Evolutionary conservation across 768 basidiomycete species (phyloP).

Genomic region (Multifurca ochricompacta): DNA sequence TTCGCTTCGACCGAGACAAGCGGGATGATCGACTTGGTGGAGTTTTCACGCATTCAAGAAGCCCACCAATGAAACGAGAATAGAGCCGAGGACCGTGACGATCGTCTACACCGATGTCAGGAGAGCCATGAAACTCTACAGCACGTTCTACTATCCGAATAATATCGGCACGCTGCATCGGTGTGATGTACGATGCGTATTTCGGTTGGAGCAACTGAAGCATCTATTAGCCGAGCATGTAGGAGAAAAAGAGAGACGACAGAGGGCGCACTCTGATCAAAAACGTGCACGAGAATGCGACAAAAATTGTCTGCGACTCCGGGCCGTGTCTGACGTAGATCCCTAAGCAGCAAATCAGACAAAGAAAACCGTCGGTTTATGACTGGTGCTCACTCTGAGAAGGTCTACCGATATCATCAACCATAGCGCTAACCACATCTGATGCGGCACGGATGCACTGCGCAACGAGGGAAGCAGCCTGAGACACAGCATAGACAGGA

Average conservation of each 20-base stretch:
- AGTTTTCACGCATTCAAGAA: conserved; percentile 21
- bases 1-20: conserved; percentile 3
- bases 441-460: conserved; percentile 63
- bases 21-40: background rate
- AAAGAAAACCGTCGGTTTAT: background rate
- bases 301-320: conserved; percentile 28
- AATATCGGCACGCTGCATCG: conserved; percentile 24
- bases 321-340: conserved; percentile 27
- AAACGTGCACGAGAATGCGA: conserved; percentile 29
- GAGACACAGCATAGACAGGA: conserved; percentile 3
- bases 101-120: conserved; percentile 28
- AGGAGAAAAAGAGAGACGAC: background rate
- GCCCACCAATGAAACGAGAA: conserved; percentile 26
- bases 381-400: conserved; percentile 39
- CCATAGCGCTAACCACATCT: conserved; percentile 54
- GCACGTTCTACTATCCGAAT: conserved; percentile 21
- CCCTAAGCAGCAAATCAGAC: background rate
- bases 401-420: conserved; percentile 49
- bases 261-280: conserved; percentile 23
- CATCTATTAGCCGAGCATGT: background rate
- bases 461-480: conserved; percentile 1
- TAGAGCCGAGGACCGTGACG: conserved; percentile 29
- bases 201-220: conserved; percentile 26
- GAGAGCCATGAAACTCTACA: conserved; percentile 24
- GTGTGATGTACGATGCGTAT: conserved; percentile 23